Conservation (phyloP, 768 basidiomycete species). For the Mycena metata region DNA sequence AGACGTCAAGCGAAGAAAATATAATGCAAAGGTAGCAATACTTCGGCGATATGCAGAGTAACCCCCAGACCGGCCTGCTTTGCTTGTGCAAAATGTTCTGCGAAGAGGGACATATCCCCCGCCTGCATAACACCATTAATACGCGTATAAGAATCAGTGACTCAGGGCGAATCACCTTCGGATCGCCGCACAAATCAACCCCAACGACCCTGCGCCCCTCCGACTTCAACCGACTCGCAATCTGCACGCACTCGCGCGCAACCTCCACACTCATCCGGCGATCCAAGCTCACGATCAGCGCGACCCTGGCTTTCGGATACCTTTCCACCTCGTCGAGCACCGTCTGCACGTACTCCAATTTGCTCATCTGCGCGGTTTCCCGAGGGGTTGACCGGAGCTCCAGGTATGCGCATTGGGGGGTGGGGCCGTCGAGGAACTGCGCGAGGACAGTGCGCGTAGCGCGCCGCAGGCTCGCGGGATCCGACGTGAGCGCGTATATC, state of each 20-base stretch:
- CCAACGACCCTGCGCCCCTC: slow-evolving; percentile 79
- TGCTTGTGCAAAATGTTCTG: slow-evolving; percentile 64
- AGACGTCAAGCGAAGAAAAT: slow-evolving; percentile 53
- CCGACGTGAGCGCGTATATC: slow-evolving; percentile 83
- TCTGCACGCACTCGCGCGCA: slow-evolving; percentile 67
- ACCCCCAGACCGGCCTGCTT: slow-evolving; percentile 73
- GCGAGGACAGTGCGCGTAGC: slow-evolving; percentile 76
- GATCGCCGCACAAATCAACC: slow-evolving; percentile 87
- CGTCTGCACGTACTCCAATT: slow-evolving; percentile 70
- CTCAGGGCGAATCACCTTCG: slow-evolving; percentile 49
- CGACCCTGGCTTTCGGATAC: slow-evolving; percentile 64
- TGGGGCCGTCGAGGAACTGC: slow-evolving; percentile 66
- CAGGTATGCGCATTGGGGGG: slow-evolving; percentile 75
- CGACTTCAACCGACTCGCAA: slow-evolving; percentile 67
- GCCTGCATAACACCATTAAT: slow-evolving; percentile 44
- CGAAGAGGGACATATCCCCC: slow-evolving; percentile 69
- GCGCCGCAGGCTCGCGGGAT: slow-evolving; percentile 63
- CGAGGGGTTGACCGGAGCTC: slow-evolving; percentile 88
- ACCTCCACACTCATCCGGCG: slow-evolving; percentile 69
- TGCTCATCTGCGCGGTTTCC: slow-evolving; percentile 67
- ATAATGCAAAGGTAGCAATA: slow-evolving; percentile 40
- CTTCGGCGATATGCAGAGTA: slow-evolving; percentile 91
- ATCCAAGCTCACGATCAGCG: slow-evolving; percentile 83
- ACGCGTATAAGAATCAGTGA: background rate
- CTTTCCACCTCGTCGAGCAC: slow-evolving; percentile 76